Base-by-base conservation (phyloP, 176 grass and related monocot genomes). In the Phragmites australis region DNA sequence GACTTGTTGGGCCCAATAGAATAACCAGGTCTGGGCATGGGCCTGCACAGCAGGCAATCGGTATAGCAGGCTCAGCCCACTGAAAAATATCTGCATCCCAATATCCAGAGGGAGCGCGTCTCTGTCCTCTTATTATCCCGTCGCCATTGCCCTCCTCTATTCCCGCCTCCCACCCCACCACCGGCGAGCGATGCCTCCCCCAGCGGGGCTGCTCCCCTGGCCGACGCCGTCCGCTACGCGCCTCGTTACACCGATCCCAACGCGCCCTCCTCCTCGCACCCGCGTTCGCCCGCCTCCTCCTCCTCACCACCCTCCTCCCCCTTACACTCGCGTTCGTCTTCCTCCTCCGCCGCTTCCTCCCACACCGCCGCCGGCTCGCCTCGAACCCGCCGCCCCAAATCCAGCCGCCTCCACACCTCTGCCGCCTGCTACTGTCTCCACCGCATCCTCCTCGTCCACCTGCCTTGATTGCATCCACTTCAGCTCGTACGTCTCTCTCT, bases 391-490 rank as follows among this genome's bases (percentile, higher is more conserved):
- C 46, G 68, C 63, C 18, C 80, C 83, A 0, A 92, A 23, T n/a
- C 80, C 72, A 32, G 19, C 29, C 70, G 56, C 67, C 11, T 44
- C 68, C 4, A 44, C 66, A 1, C 31, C 52, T 2, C 51, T 54
- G 8, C 82, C 85, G 5, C 41, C 30, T n/a, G 29, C 22, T 40
- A 32, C 49, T n/a, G 3, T 56, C 37, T 42, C 82, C 16, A 5
- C 41, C 8, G 6, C 54, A 22, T 3, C 74, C 12, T 53, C 84
- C 25, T 45, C 72, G 19, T 71, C 85, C 46, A 81, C 88, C 13
- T 87, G 83, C 78, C 92, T 98, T 59, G 63, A 85, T 9, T 98
- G 95, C 88, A 65, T 72, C 51, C 95, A 98, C 55, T 98, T 98
- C 90, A 64, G 89, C 31, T 89, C 79, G 95, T 98, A 91, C 56